Evolutionary conservation across 2,329 filamentous ascomycete genomes (phyloP).

Genomic region (Phoma herbarum): DNA sequence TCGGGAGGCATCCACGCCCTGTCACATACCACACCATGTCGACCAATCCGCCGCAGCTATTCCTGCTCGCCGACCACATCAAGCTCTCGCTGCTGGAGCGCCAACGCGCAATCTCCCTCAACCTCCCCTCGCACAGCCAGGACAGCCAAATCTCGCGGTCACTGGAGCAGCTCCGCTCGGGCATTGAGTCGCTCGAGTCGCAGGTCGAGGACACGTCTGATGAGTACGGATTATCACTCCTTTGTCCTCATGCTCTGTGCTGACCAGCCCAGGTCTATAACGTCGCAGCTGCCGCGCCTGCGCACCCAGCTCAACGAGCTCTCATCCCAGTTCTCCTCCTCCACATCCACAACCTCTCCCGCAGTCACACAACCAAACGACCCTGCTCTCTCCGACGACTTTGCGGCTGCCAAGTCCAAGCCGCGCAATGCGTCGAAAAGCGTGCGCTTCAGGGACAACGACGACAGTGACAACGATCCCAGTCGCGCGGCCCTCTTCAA

Average conservation of each 20-base stretch:
- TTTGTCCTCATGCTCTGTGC: neutral
- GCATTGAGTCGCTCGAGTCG: constrained; percentile 73
- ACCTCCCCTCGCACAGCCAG: constrained; percentile 80
- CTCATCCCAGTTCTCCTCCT: constrained; percentile 75
- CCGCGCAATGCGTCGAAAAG: constrained; percentile 65
- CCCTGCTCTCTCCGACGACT: constrained; percentile 50
- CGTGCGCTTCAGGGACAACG: constrained; percentile 81
- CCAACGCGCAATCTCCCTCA: constrained; percentile 82
- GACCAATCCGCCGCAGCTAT: constrained; percentile 74
- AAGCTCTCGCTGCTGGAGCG: constrained; percentile 94
- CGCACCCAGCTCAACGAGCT: constrained; percentile 79
- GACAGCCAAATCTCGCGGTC: constrained; percentile 90
- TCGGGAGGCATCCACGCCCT: neutral
- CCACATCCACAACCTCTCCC: constrained; percentile 44
- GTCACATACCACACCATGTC: constrained; percentile 36
- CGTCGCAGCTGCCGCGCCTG: constrained; percentile 71
- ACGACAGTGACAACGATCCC: constrained; percentile 54
- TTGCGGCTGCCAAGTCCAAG: constrained; percentile 50
- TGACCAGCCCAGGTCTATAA: constrained; percentile 38
- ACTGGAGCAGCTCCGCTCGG: constrained; percentile 83
- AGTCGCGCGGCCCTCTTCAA: constrained; percentile 66
- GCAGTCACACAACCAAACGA: constrained; percentile 56
- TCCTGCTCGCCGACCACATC: constrained; percentile 94
- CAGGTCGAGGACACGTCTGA: constrained; percentile 69
- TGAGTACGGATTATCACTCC: constrained; percentile 51